Percentiles rank a stretch among this genome's conserved stretches.
Evolutionary conservation across 2,329 filamentous ascomycete genomes (phyloP).

Genomic region (Fusarium annulatum): DNA sequence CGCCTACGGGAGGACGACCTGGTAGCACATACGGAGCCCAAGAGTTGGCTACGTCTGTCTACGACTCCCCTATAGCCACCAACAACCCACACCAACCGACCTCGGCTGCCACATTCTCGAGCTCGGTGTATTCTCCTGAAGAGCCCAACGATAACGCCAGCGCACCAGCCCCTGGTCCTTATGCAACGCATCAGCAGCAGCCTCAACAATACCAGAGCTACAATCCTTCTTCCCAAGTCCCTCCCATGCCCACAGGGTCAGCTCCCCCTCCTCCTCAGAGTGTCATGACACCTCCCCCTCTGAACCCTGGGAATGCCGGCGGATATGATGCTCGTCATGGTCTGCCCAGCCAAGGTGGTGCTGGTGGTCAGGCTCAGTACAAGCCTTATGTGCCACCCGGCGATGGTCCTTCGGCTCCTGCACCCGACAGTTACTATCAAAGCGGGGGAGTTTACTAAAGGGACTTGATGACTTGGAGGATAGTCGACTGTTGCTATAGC

Average conservation of each 20-base stretch:
- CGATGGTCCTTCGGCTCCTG: conserved; percentile 61
- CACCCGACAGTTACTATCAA: conserved; percentile 67
- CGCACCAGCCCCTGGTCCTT: conserved; percentile 46
- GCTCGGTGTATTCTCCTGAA: conserved; percentile 62
- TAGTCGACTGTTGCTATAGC: conserved; percentile 1
- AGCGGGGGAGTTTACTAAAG: conserved; percentile 53
- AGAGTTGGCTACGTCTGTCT: conserved; percentile 81
- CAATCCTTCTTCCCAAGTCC: conserved; percentile 51
- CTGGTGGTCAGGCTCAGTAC: conserved; percentile 61
- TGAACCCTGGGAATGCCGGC: conserved; percentile 57
- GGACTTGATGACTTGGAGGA: neutral
- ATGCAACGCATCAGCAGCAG: conserved; percentile 48
- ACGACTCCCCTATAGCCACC: conserved; percentile 76
- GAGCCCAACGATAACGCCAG: conserved; percentile 50
- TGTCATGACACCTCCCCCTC: conserved; percentile 55
- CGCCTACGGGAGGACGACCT: conserved; percentile 62
- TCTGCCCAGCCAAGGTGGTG: conserved; percentile 59
- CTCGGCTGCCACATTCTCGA: conserved; percentile 57
- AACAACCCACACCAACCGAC: conserved; percentile 55
- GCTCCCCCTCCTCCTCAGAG: conserved; percentile 46
- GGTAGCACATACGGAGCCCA: conserved; percentile 79
- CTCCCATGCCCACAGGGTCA: conserved; percentile 55
- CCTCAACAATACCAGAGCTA: conserved; percentile 58
- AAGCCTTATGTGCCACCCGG: conserved; percentile 68
- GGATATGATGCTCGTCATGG: conserved; percentile 63